Conservation (phyloP, 768 basidiomycete genomes). For the Suillus placidus region DNA sequence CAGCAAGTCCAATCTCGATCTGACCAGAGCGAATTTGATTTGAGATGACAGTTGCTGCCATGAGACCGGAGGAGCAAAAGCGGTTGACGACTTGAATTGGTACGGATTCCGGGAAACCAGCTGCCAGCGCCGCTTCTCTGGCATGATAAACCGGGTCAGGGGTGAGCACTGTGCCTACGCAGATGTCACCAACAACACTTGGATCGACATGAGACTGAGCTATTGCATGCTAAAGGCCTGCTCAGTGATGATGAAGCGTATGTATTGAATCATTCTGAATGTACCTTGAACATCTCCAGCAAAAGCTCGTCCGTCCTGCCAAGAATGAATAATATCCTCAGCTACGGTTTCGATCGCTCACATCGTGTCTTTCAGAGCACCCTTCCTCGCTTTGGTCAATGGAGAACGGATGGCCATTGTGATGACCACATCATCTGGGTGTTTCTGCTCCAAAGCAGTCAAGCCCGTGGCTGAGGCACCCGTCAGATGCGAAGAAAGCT, state of each 20-base stretch:
- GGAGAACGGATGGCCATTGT: constrained; percentile 81
- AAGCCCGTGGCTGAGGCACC: constrained; percentile 44
- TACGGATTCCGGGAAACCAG: constrained; percentile 78
- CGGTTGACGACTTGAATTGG: constrained; percentile 77
- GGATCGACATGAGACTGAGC: constrained; percentile 63
- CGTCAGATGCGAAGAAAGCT: constrained; percentile 62
- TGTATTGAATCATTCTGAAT: constrained; percentile 6
- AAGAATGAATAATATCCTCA: not conserved
- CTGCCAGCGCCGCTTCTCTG: constrained; percentile 73
- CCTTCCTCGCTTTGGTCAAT: constrained; percentile 75
- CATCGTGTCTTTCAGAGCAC: constrained; percentile 73
- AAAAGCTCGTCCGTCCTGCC: constrained; percentile 76
- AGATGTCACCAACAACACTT: constrained; percentile 70
- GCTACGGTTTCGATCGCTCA: constrained; percentile 28
- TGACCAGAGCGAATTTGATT: constrained; percentile 80
- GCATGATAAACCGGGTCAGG: constrained; percentile 70
- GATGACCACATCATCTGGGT: constrained; percentile 78
- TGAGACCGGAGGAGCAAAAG: constrained; percentile 85
- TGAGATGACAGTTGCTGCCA: constrained; percentile 76
- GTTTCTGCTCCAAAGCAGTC: constrained; percentile 56
- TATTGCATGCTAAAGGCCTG: constrained; percentile 54
- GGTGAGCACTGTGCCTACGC: constrained; percentile 76
- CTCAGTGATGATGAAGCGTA: not conserved
- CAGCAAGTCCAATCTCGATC: constrained; percentile 76
- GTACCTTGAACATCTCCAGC: constrained; percentile 78